Conservation (phyloP, 805 yeast genomes). For the Kluyveromyces nonfermentans region DNA sequence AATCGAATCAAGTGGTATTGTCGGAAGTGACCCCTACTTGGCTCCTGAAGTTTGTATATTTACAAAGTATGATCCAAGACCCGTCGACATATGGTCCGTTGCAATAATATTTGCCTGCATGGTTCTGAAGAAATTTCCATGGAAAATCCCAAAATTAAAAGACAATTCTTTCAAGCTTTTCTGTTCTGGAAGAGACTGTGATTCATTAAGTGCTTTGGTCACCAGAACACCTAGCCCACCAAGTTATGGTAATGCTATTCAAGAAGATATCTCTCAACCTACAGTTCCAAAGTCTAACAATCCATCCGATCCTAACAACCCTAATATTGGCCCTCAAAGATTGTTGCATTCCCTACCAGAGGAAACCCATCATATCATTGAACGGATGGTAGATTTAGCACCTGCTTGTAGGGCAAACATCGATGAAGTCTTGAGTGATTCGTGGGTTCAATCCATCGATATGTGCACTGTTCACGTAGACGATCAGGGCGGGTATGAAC, state of each 20-base stretch:
- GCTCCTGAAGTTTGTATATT: conserved; percentile 89
- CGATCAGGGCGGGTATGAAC: conserved; percentile 32
- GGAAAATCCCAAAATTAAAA: conserved; percentile 81
- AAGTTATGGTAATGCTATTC: conserved; percentile 21
- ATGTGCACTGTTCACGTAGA: conserved; percentile 55
- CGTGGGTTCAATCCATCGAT: conserved; percentile 53
- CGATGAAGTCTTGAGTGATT: conserved; percentile 66
- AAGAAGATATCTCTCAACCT: conserved; percentile 7
- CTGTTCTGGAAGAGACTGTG: conserved; percentile 63
- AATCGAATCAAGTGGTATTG: conserved; percentile 74
- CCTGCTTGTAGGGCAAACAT: conserved; percentile 80
- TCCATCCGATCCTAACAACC: conserved; percentile 43
- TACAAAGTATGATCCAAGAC: conserved; percentile 78
- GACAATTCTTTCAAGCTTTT: conserved; percentile 80
- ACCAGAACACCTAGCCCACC: conserved; percentile 45
- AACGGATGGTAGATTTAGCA: conserved; percentile 73
- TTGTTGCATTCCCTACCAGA: conserved; percentile 61
- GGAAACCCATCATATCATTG: conserved; percentile 56
- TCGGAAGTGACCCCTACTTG: conserved; percentile 81
- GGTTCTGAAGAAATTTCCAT: conserved; percentile 85
- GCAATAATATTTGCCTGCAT: conserved; percentile 89
- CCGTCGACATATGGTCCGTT: conserved; percentile 89
- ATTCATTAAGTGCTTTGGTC: conserved; percentile 53
- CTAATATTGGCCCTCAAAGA: conserved; percentile 64
- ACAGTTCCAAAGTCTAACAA: conserved; percentile 16